Evolutionary conservation across 2,329 filamentous ascomycete species (phyloP).

Genomic region (Fonsecaea monophora): DNA sequence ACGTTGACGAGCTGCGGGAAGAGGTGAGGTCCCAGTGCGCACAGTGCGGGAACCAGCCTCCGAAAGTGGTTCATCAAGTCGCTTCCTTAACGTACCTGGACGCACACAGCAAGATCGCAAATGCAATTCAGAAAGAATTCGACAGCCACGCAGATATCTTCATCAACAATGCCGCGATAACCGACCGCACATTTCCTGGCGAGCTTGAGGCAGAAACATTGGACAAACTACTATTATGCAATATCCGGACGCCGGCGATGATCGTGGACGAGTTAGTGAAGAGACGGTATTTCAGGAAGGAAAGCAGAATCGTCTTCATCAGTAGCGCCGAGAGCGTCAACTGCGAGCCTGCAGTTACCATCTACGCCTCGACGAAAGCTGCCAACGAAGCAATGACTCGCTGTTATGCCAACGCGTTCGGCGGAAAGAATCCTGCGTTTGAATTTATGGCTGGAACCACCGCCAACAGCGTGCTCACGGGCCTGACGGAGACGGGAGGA

Average conservation of each 20-base stretch:
- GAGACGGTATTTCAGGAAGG: background rate
- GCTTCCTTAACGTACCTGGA: background rate
- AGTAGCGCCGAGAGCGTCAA: background rate
- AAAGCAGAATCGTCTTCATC: conserved; percentile 3
- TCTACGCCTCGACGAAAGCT: conserved; percentile 6
- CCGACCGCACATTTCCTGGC: background rate
- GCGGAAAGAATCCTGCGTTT: conserved; percentile 1
- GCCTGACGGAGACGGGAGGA: background rate
- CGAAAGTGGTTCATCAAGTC: conserved; percentile 1
- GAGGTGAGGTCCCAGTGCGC: background rate
- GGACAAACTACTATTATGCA: background rate
- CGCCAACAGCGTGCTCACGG: conserved; percentile 2
- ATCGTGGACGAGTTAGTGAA: conserved; percentile 5
- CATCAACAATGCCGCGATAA: conserved; percentile 1
- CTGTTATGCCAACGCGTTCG: conserved; percentile 5
- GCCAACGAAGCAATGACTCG: background rate
- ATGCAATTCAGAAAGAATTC: background rate
- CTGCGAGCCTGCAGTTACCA: conserved; percentile 4
- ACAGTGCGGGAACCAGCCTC: background rate
- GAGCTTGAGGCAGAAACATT: conserved; percentile 4
- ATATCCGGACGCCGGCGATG: conserved; percentile 2
- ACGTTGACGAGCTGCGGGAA: background rate
- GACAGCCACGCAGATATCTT: background rate
- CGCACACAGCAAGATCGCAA: conserved; percentile 2
- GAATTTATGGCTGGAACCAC: conserved; percentile 1